phyloP scores from a whole-genome alignment of 805 yeast genomes.

The Candida nitratophila region DNA sequence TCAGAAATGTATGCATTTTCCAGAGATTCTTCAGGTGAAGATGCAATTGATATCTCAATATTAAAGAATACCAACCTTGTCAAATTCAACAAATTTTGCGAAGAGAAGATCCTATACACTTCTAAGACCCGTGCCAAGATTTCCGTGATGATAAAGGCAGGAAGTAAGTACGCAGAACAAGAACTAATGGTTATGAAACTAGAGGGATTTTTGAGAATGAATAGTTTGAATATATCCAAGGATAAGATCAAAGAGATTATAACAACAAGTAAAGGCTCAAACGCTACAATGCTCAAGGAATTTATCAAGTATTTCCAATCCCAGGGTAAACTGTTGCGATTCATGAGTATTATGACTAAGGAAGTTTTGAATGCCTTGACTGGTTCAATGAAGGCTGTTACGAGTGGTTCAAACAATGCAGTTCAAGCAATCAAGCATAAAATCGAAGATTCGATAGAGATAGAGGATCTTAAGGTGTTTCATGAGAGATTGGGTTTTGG shows the following conservation, averaged over 20 bases:
- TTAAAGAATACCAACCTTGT: slow-evolving; percentile 12
- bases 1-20: slow-evolving; percentile 36
- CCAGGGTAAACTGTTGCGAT: slow-evolving; percentile 25
- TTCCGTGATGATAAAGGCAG: slow-evolving; percentile 34
- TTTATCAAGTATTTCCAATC: slow-evolving; percentile 34
- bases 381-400: neutral
- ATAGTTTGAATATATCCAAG: slow-evolving; percentile 39
- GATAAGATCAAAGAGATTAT: slow-evolving; percentile 33
- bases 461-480: neutral
- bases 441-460: neutral
- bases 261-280: slow-evolving; percentile 29
- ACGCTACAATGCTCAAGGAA: slow-evolving; percentile 30
- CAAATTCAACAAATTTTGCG: neutral
- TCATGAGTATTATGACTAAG: neutral
- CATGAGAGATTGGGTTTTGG: neutral
- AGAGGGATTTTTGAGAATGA: slow-evolving; percentile 36
- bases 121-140: slow-evolving; percentile 32
- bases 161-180: slow-evolving; percentile 29
- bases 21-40: slow-evolving; percentile 19
- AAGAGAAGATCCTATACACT: slow-evolving; percentile 24
- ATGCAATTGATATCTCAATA: slow-evolving; percentile 26
- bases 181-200: slow-evolving; percentile 32
- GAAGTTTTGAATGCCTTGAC: neutral
- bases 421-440: neutral
- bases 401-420: neutral